Evolutionary conservation across 176 grass and related monocot species (phyloP), one percentile per base, ranked within the genome.

Genomic region (Luzula sylvatica): DNA sequence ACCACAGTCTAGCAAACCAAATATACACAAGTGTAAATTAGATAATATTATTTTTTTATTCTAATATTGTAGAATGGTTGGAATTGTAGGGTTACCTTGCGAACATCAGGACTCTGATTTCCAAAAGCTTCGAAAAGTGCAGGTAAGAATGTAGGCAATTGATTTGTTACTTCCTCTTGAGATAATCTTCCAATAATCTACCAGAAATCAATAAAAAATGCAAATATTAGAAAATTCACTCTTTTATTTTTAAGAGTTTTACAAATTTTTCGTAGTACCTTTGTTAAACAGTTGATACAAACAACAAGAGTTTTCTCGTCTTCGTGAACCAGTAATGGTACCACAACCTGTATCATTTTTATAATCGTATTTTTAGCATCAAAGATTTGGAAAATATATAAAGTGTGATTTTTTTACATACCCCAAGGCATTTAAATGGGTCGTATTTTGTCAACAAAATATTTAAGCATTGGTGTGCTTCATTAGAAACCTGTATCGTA

Each of bases 221-320:
- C 18, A 11, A 35, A 26, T 17, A 12, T 23, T 9, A 20, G 15
- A 44, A 44, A 44, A 23, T 24, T 24, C 15, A 1, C 23, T 17
- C 15, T 9, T 16, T 58, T n/a, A 38, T 30, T 8, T 35, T 58
- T 59, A 20, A 59, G 14, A 0, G 14, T 9, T 8, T 7, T 20
- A 55, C 27, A 58, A 17, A 16, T 41, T 18, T 63, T 15, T 22
- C 25, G 25, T 52, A 15, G 46, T 80, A 98, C 92, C 92, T 98
- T 98, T 64, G 92, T 98, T 69, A 98, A 87, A 80, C 75, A 98
- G 72, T 87, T 98, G 74, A 98, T 90, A 61, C 85, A 83, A 49
- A 90, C 74, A 53, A 98, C 86, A 51, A 98, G 85, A 35, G 79
- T 90, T 82, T 86, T 98, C 72, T 98, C 92, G 72, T 90, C 92